Evolutionary conservation across 192 early-diverging fungal genomes (phyloP), one percentile per base, ranked within the genome.

Genomic region (Chytriomyces confervae): DNA sequence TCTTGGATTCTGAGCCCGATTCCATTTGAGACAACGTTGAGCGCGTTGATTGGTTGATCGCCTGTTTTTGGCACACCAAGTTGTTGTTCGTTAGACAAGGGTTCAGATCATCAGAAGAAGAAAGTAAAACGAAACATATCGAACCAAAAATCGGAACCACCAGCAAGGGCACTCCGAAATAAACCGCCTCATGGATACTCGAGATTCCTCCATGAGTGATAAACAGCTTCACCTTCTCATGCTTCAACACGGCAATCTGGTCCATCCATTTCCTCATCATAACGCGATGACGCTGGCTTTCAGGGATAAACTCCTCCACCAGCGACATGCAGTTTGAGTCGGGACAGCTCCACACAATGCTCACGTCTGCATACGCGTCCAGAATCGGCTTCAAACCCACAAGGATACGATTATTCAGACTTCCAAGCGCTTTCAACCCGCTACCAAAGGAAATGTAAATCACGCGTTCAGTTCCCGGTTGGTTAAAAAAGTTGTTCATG

Each of bases 391-490:
- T 45, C 10, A 72, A 20, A 9, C 51, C 69, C 24, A 9, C 69
- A 45, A 72, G 45, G 7, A 72, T 24, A 3, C 69, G 50, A 9
- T 7, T 16, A 18, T 11, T 45, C 11, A 72, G 20, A 18, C 10
- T 45, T 23, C 45, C 50, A 27, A 72, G 45, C 10, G 27, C 57
- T 23, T 18, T 72, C 16, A 45, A 8, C 7, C 50, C 69, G 48
- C 51, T 60, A 9, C 69, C 69, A 61, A 72, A 72, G 18, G 69
- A 9, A 53, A 72, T 53, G 48, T 72, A 72, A 60, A 72, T 43
- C 2, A 72, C 44, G 18, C 69, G 69, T 11, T 72, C 9, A 7
- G 18, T 72, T 18, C 13, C 13, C 8, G 20, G 18, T 5, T 57
- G 53, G 23, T 72, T 72, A 5, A 18, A 27, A 13, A 61, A 60